Evolutionary conservation across 202 grass and related monocot genomes (phyloP), one percentile per base, ranked within the genome.

Genomic region (Saccharum hybrid): DNA sequence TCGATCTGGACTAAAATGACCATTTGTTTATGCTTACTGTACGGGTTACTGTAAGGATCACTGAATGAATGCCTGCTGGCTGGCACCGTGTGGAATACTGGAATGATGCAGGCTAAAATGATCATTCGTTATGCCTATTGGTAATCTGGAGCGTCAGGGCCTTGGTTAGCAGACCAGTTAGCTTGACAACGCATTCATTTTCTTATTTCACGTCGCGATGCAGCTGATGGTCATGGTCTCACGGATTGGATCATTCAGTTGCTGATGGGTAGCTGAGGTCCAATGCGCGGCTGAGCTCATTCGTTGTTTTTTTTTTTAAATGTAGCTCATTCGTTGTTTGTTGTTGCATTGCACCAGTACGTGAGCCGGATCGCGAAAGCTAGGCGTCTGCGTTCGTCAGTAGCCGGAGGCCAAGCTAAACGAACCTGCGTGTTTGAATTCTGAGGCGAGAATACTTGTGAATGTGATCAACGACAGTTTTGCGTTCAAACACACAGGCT

Each of bases 51-150:
- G 33, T 49, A 36, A 36, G 48, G 19, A 59, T n/a, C 34, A 33
- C 26, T 66, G 40, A 28, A 61, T 74, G 46, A 38, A 21, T 60
- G 51, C 33, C 33, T 60, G 76, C 54, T 59, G 54, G 54, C 54
- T 59, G 54, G 19, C 31, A 52, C 61, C 64, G 42, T 67, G 77
- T 56, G 64, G 46, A 22, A 39, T 12, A 21, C 14, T n/a, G 18
- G 1, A 26, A 5, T 9, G 10, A 19, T 45, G n/a, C 38, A 7
- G 4, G 19, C 37, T 23, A 52, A 52, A 52, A 52, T 52, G 49
- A 5, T 51, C 48, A 16, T 16, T 16, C 16, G 48, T 19, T 19
- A 51, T 15, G 48, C 48, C 15, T 49, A 49, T 7, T 52, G 48
- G 48, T 7, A 18, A 23, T 42, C 6, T 40, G 18, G 19, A 59